Evolutionary conservation across 257 asterid genomes (phyloP).

Genomic region (Jaltomata sinuosa): DNA sequence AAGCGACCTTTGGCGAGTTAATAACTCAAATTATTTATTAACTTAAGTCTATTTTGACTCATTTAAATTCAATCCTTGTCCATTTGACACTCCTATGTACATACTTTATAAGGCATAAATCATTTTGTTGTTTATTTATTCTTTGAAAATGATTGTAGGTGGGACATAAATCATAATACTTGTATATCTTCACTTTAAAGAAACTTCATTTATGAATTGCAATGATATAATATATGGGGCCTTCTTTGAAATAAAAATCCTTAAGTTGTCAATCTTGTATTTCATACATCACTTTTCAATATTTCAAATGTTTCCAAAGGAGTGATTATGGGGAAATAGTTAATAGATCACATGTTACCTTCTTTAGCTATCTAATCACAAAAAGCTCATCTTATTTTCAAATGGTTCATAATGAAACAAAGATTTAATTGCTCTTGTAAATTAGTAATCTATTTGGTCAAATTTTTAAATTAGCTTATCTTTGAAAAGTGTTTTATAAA

Average conservation of each 20-base stretch:
- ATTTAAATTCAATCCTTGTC: not conserved
- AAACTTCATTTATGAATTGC: conserved; percentile 29
- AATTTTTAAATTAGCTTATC: not conserved
- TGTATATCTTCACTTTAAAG: conserved; percentile 24
- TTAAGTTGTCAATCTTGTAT: not conserved
- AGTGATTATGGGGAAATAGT: conserved; percentile 14
- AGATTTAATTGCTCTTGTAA: not conserved
- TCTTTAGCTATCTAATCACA: conserved; percentile 16
- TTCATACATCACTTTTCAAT: not conserved
- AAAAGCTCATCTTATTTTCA: conserved; percentile 14
- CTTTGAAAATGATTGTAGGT: conserved; percentile 23
- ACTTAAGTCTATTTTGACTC: not conserved
- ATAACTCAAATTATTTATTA: not conserved
- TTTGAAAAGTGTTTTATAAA: not conserved
- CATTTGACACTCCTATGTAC: not conserved
- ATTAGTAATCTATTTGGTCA: not conserved
- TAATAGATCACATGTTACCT: conserved; percentile 9
- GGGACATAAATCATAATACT: conserved; percentile 13
- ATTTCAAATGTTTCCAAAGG: conserved; percentile 1
- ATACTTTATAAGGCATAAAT: conserved; percentile 32
- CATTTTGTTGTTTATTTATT: conserved; percentile 27
- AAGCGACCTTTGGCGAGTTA: not conserved
- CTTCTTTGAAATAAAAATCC: conserved; percentile 3
- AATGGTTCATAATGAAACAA: conserved; percentile 1
- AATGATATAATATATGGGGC: conserved; percentile 34